Base-by-base conservation (phyloP, 2,329 filamentous ascomycete species). In the Aspergillus brasiliensis region DNA sequence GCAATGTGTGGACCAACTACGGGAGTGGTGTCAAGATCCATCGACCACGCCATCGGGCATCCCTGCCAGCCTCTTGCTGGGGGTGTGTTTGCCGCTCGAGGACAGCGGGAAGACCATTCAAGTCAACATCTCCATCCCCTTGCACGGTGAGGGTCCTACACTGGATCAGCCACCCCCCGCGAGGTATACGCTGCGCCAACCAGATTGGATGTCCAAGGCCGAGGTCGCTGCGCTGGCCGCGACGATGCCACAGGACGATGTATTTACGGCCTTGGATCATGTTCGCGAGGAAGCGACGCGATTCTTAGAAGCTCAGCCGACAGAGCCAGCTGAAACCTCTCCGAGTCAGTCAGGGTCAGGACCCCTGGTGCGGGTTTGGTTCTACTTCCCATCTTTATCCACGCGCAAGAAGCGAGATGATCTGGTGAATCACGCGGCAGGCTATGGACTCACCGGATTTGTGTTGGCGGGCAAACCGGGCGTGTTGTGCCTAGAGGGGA, bases 301-400 rank as follows among this genome's bases (percentile, higher is more conserved):
- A 8, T 52, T 52, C 8, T 17, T 37, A 5, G 28, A 52, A 38
- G 10, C 28, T 5, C 28, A 23, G 49, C 31, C 23, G 31, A n/a
- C 17, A 0, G 37, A 59, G 44, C 19, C 38, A 5, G 17, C 52
- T 3, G 51, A 51, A 8, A 8, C 46, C 2, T 37, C 56, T 51
- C 55, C 23, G 5, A 57, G 21, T 2, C 40, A 10, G 1, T 51
- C 42, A 8, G 44, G 10, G 1, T 51, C 42, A 10, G 66, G 59
- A 0, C 69, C 78, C 0, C 65, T 83, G 0, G 78, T 84, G 3
- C 75, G 85, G 8, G 84, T 83, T 1, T 87, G 85, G 85, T 87
- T 87, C 67, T 87, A 87, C 71, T 86, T 88, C 62, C 85, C 85
- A 0, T 86, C 84, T 1, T 82, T 88, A 56, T 84, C 81, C 42